Conservation (phyloP, 164 flowering plant species). For the Vitis cinerea region DNA sequence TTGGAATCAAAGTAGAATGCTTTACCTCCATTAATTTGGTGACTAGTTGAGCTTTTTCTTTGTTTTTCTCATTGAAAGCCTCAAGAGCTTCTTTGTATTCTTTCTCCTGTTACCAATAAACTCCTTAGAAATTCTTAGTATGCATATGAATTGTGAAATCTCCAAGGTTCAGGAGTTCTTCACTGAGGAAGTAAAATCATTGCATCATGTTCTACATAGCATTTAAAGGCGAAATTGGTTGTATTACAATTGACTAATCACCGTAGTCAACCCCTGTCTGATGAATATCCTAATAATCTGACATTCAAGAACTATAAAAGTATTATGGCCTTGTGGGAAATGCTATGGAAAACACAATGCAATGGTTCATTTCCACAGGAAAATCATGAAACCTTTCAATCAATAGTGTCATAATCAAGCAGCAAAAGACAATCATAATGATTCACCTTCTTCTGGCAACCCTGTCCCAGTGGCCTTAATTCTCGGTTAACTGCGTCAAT, state of each 20-base stretch:
- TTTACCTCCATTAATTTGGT: slow-evolving; percentile 79
- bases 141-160: no score
- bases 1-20: neutral
- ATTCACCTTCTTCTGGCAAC: slow-evolving; percentile 60
- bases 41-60: slow-evolving; percentile 70
- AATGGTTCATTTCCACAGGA: neutral
- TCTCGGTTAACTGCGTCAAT: slow-evolving; percentile 48
- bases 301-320: neutral
- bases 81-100: slow-evolving; percentile 89
- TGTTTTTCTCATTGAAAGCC: slow-evolving; percentile 79
- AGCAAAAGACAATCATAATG: neutral
- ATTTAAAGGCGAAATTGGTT: neutral
- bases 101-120: slow-evolving; percentile 51
- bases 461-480: slow-evolving; percentile 49
- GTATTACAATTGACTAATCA: neutral
- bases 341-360: no score
- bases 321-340: no score
- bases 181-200: neutral
- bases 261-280: neutral
- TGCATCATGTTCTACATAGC: neutral
- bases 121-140: neutral
- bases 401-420: neutral
- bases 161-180: neutral
- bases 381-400: neutral
- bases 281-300: neutral